Percentiles rank a stretch among this genome's conserved stretches.
phyloP scores from a whole-genome alignment of 2,329 filamentous ascomycete genomes.

The Davidsoniella australis region DNA sequence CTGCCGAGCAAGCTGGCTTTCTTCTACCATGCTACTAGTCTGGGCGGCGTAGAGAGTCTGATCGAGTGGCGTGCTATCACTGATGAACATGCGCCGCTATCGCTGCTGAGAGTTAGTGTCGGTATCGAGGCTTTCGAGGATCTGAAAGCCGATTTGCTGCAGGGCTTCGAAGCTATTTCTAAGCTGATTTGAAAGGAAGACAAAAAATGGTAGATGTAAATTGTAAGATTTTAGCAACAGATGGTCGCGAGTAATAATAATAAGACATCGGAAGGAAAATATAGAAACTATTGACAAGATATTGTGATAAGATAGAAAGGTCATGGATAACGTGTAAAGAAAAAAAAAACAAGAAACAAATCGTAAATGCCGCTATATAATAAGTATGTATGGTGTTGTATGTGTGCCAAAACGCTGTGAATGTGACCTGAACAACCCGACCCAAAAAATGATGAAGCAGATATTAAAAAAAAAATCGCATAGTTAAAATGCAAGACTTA shows the following conservation, averaged over 20 bases:
- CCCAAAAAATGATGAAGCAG: too few relatives aligned
- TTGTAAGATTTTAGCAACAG: slow-evolving; percentile 1
- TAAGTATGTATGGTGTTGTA: neutral
- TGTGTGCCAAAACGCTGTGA: too few relatives aligned
- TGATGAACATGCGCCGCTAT: slow-evolving; percentile 53
- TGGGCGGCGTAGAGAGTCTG: slow-evolving; percentile 86
- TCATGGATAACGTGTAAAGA: too few relatives aligned
- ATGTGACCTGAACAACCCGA: too few relatives aligned
- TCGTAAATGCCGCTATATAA: too few relatives aligned
- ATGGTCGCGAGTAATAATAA: neutral
- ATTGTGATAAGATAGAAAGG: neutral
- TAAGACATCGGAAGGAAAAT: neutral
- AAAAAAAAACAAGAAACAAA: too few relatives aligned
- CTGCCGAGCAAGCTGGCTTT: slow-evolving; percentile 64
- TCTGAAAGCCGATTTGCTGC: slow-evolving; percentile 55
- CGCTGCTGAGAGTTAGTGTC: slow-evolving; percentile 64
- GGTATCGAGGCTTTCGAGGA: slow-evolving; percentile 82
- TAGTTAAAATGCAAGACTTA: neutral
- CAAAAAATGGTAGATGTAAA: neutral
- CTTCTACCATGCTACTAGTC: slow-evolving; percentile 87
- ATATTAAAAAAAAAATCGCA: neutral
- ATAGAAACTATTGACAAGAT: neutral
- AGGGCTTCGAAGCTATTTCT: slow-evolving; percentile 42
- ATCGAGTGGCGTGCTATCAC: slow-evolving; percentile 94
- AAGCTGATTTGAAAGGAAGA: slow-evolving; percentile 15